phyloP scores from a whole-genome alignment of 73 alveolate species.

The Paramecium caudatum region DNA sequence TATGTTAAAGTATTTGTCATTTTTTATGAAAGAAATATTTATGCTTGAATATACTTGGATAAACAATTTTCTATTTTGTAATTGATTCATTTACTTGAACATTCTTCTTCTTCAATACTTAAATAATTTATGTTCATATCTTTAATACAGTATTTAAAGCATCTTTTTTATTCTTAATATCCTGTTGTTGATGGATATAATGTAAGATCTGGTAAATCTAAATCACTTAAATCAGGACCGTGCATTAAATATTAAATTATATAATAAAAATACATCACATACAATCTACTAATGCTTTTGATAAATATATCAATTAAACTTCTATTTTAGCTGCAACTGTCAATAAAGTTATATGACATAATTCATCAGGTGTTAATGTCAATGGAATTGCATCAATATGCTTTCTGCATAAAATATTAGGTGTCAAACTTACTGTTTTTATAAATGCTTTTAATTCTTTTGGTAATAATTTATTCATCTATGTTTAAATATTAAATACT shows the following conservation, averaged over 20 bases:
- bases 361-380: slow-evolving; percentile 55
- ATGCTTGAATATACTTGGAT: slow-evolving; percentile 60
- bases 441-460: slow-evolving; percentile 15
- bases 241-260: slow-evolving; percentile 57
- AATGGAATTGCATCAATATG: slow-evolving; percentile 20
- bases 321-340: slow-evolving; percentile 63
- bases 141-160: slow-evolving; percentile 50
- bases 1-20: slow-evolving; percentile 49
- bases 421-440: slow-evolving; percentile 56
- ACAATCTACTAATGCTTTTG: slow-evolving; percentile 36
- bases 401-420: not conserved
- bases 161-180: slow-evolving; percentile 33
- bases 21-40: slow-evolving; percentile 54
- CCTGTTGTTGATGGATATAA: slow-evolving; percentile 70
- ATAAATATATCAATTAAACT: slow-evolving; percentile 53
- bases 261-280: not conserved
- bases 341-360: slow-evolving; percentile 55
- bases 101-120: slow-evolving; percentile 13
- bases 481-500: not conserved
- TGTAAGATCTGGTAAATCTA: slow-evolving; percentile 51
- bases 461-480: slow-evolving; percentile 45
- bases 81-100: slow-evolving; percentile 18
- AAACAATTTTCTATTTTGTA: slow-evolving; percentile 55
- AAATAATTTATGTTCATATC: slow-evolving; percentile 33
- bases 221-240: slow-evolving; percentile 61